Evolutionary conservation across 441 rosid genomes (phyloP), one percentile per base, ranked within the genome.

Genomic region (Geranium incanum): DNA sequence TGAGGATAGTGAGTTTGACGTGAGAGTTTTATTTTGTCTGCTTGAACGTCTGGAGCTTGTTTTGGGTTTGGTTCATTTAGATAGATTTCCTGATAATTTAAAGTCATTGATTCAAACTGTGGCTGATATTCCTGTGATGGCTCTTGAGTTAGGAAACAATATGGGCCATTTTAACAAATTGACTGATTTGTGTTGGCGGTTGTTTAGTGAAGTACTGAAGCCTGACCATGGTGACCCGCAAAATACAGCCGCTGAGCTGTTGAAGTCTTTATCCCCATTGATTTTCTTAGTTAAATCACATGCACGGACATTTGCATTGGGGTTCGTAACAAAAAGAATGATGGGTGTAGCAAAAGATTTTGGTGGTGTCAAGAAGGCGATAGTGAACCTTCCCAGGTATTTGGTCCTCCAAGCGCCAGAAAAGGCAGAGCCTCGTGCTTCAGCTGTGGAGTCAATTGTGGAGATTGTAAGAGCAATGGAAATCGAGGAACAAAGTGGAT

Each of bases 341-440:
- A 75, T 75, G 75, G 78, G 75, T 4, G 36, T 73, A 78, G 82
- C 76, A 1, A 81, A 72, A 72, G 67, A 77, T 72, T 79, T 82
- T 15, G 81, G 75, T 1, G 89, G 81, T 11, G 65, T 88, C 72
- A 86, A 82, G 68, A 86, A 82, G 41, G 90, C 92, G 3, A 77
- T 86, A 8, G 79, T 78, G 60, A 88, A 84, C 82, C 81, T 91
- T 68, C 96, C 95, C 0, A 86, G 78, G 78, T 91, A 84, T 77
- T 76, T 93, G 82, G 86, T 74, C 63, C 86, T 80, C 7, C 91
- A 87, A 86, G 96, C 95, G 7, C 97, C 91, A n/a, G 98, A 86
- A 85, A 93, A 88, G 85, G 88, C 95, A 0, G 97, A 91, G 80
- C 89, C 86, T 0, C 85, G 98, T 76, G 93, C 89, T 6, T 75